Evolutionary conservation across 306 rosid genomes (phyloP), one percentile per base, ranked within the genome.

Genomic region (Betula pendula): DNA sequence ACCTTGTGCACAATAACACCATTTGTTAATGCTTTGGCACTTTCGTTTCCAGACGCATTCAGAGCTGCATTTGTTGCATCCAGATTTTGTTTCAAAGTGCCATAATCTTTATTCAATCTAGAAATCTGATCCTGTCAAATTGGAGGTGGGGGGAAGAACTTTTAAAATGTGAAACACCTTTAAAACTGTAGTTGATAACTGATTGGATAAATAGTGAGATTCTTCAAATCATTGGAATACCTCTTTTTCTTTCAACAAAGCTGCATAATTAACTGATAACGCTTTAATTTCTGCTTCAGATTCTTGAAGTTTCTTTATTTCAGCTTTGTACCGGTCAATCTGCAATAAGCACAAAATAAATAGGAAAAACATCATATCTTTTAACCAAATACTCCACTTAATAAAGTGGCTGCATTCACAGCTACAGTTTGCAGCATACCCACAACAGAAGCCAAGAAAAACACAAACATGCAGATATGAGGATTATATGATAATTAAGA

Each of bases 221-320:
- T 58, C 66, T 47, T 8, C 53, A 51, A 76, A 63, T 71, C 25
- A 76, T 48, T 5, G 11, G 8, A 27, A 58, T 87, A 92, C 98
- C 97, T 95, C 98, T 74, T 88, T 90, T 73, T 95, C 97, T 87
- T 90, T 90, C 77, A 95, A 83, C 71, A 95, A 82, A 79, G 97
- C 95, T 12, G 97, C 98, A 82, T 95, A 95, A 84, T 92, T 92
- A 81, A 86, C 85, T 56, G 98, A 95, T 31, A 92, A 80, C 44
- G 93, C 96, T 88, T 95, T 92, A 77, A 95, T 92, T 85, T 95
- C 96, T 38, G 92, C 88, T 84, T 95, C 98, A 0, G 97, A 95
- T 73, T 92, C 93, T 85, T 90, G 95, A 84, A 95, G 97, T 82
- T 88, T 92, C 88, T 87, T 89, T 76, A 95, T 90, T 81, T 95